Evolutionary conservation across 345 rosid species (phyloP), one percentile per base, ranked within the genome.

Genomic region (Sisymbrium altissimum): DNA sequence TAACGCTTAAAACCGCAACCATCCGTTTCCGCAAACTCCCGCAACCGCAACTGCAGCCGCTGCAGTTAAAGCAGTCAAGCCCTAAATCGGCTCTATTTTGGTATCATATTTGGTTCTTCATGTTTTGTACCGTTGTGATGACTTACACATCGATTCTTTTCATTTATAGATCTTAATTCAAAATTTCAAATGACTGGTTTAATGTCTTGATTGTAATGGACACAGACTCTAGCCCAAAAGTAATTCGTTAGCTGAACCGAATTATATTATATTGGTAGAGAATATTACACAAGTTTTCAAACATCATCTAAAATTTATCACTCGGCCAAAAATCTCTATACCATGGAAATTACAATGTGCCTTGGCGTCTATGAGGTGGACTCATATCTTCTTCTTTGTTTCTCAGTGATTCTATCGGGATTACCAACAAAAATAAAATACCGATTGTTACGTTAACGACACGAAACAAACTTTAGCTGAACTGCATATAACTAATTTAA

Each of bases 141-240:
- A 4, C 73, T 49, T 74, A 66, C 73, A 66, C 71, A 67, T 67
- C 79, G 73, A 67, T 67, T 75, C 79, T 59, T 53, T 38, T 32
- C 14, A 13, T 73, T 4, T 56, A 13, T 48, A 66, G 33, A 12
- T 56, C 64, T 1, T 29, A 38, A 4, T 66, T 61, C 55, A 68
- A 57, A 67, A 0, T 50, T 75, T 21, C 36, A 66, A 59, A 67
- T 23, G 14, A 44, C 48, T 44, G 30, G 58, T 73, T 64, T 9
- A 54, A 64, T 64, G 57, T 63, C 6, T 21, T 0, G 3, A n/a
- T 55, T 29, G 43, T 11, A 2, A 23, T 25, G 23, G n/a, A n/a
- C n/a, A n/a, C n/a, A n/a, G n/a, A n/a, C n/a, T n/a, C n/a, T n/a
- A n/a, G 36, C 66, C 13, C 35, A 25, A 44, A 45, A 12, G 7